Conservation (phyloP, 495 filamentous ascomycete species). For the Chlorociboria aeruginascens region DNA sequence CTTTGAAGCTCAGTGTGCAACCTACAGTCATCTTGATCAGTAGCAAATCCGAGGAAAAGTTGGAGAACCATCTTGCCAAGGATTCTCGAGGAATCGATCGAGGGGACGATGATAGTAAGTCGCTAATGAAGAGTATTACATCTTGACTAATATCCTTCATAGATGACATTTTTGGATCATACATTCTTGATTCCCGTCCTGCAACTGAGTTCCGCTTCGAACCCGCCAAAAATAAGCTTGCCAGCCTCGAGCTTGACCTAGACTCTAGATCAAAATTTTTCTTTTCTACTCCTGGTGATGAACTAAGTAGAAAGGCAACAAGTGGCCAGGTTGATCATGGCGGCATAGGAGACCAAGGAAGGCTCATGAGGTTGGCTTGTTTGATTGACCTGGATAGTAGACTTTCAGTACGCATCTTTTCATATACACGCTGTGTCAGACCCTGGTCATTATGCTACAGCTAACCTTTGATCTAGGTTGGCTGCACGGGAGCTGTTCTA, state of each 20-base stretch:
- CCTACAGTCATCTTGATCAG: conserved; percentile 74
- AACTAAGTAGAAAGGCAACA: not conserved
- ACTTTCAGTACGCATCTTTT: conserved; percentile 35
- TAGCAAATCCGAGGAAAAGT: conserved; percentile 49
- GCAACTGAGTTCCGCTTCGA: conserved; percentile 70
- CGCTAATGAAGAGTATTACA: not conserved
- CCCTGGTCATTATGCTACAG: not conserved
- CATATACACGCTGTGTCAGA: no score
- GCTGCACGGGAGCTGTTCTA: conserved; percentile 79
- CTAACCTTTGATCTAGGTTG: conserved; percentile 21
- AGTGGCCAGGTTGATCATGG: not conserved
- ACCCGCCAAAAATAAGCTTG: conserved; percentile 54
- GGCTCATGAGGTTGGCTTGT: conserved; percentile 58
- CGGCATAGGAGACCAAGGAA: conserved; percentile 39
- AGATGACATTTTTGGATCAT: conserved; percentile 38
- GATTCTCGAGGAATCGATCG: conserved; percentile 28
- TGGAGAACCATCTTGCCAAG: conserved; percentile 34
- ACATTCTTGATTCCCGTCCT: conserved; percentile 60
- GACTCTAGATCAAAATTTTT: conserved; percentile 38
- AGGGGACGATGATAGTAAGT: conserved; percentile 22
- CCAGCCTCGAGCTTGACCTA: conserved; percentile 39
- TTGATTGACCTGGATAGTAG: conserved; percentile 70
- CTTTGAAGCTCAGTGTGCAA: conserved; percentile 61
- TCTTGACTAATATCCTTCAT: not conserved
- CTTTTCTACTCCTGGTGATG: conserved; percentile 47